A percentile compares a stretch with the other conserved stretches of the same genome.
Evolutionary conservation across 306 rosid species (phyloP).

Genomic region (Vachellia pachyceras): DNA sequence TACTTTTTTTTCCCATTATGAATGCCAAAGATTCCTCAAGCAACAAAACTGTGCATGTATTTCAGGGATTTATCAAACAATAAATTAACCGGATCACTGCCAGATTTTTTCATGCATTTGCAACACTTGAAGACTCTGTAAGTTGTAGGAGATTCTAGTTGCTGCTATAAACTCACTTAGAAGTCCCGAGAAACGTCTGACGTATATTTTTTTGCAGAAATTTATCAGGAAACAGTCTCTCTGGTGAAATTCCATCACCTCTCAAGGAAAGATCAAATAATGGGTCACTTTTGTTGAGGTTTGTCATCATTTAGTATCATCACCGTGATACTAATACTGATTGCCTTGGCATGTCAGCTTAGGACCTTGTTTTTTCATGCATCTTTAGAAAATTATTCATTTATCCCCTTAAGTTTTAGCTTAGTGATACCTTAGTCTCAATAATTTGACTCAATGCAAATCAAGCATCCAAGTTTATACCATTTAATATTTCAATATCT

Average conservation of each 20-base stretch:
- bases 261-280: conserved; percentile 43
- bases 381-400: neutral
- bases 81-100: conserved; percentile 50
- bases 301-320: conserved; percentile 17
- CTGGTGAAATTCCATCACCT: conserved; percentile 45
- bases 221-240: conserved; percentile 51
- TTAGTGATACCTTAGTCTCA: too few species aligned
- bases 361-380: neutral
- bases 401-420: too few species aligned
- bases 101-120: conserved; percentile 47
- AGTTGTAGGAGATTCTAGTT: conserved; percentile 35
- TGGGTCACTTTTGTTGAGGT: conserved; percentile 55
- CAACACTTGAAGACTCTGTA: conserved; percentile 49
- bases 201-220: conserved; percentile 37
- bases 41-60: neutral
- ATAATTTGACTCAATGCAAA: too few species aligned
- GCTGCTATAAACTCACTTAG: neutral
- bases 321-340: conserved; percentile 9
- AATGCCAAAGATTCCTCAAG: conserved; percentile 5
- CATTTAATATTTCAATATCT: too few species aligned
- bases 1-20: neutral
- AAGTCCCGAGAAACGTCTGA: conserved; percentile 8
- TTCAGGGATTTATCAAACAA: conserved; percentile 66
- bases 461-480: too few species aligned
- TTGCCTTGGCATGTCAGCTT: neutral